Base-by-base conservation (phyloP, 1,139 yeast genomes). In the Kodamaea derodonti region DNA sequence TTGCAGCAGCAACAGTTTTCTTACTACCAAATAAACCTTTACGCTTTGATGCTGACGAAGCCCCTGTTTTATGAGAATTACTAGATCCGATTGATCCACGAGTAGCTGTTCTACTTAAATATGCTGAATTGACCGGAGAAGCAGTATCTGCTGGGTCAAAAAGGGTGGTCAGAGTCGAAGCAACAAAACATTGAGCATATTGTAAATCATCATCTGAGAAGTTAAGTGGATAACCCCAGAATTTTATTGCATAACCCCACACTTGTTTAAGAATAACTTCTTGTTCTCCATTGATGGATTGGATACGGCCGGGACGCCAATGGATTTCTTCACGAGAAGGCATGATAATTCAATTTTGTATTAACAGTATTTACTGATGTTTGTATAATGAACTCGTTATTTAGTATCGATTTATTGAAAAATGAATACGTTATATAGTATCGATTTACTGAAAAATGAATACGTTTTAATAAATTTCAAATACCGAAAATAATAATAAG, bases 181-280 rank as follows among this genome's bases (percentile, higher is more conserved):
- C 53, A 22, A 68, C 60, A 40, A 48, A 68, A 32, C 69, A 57
- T 34, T 62, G 67, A 29, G 51, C 51, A 38, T 46, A 62, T 11
- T 45, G 44, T 26, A 69, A 36, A 37, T 69, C 74, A 3, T 51
- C 56, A n/a, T 40, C 40, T n/a, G 62, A 56, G 22, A 74, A 55
- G 24, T 59, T 60, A 9, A 80, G 69, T 3, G 72, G 70, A 36
- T 78, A 69, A 3, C 87, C 92, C 65, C 79, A 71, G 36, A 69
- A 75, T 38, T 72, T 74, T 41, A 85, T 60, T 31, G 82, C 51
- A 41, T 78, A 73, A 27, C 84, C 78, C 92, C 94, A 84, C 33
- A 80, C 69, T 51, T 84, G 90, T 58, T 86, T 86, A 47, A 87
- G 68, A 27, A 68, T 68, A 36, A 71, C 62, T 49, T 84, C 94